Evolutionary conservation across 2,329 filamentous ascomycete species (phyloP).

Genomic region (Hypoxylon rubiginosum): DNA sequence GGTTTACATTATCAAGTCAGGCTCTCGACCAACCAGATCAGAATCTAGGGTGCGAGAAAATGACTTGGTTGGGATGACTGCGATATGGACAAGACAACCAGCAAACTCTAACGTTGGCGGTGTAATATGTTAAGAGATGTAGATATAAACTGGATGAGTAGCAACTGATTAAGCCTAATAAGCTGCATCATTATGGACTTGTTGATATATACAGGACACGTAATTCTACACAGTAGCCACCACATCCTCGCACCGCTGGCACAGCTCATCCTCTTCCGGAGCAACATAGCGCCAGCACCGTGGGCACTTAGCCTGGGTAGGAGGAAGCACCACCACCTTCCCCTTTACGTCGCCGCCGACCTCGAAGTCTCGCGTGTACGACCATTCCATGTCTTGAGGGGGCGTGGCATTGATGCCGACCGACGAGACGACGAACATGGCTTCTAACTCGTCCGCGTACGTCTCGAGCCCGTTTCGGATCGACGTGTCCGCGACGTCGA

Average conservation of each 20-base stretch:
- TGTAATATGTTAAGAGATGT: too few species aligned
- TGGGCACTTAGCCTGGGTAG: constrained; percentile 77
- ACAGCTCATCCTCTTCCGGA: constrained; percentile 75
- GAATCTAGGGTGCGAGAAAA: too few species aligned
- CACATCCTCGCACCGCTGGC: constrained; percentile 78
- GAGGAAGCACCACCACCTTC: constrained; percentile 63
- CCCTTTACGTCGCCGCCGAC: constrained; percentile 53
- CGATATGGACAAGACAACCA: too few species aligned
- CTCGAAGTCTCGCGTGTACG: constrained; percentile 60
- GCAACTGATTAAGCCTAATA: background rate
- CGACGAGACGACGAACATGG: constrained; percentile 77
- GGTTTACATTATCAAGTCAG: too few species aligned
- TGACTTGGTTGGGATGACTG: too few species aligned
- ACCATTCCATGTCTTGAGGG: constrained; percentile 53
- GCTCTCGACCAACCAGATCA: too few species aligned
- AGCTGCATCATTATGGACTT: background rate
- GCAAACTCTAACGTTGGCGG: too few species aligned
- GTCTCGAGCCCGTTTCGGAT: constrained; percentile 53
- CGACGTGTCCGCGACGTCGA: constrained; percentile 61
- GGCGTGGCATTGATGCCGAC: constrained; percentile 63
- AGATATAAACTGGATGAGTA: too few species aligned
- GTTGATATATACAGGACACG: background rate
- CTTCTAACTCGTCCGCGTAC: constrained; percentile 66
- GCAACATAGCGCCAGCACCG: constrained; percentile 91
- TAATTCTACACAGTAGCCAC: constrained; percentile 55